Conservation (phyloP, 75 land plant species). For the Sequoia sempervirens region DNA sequence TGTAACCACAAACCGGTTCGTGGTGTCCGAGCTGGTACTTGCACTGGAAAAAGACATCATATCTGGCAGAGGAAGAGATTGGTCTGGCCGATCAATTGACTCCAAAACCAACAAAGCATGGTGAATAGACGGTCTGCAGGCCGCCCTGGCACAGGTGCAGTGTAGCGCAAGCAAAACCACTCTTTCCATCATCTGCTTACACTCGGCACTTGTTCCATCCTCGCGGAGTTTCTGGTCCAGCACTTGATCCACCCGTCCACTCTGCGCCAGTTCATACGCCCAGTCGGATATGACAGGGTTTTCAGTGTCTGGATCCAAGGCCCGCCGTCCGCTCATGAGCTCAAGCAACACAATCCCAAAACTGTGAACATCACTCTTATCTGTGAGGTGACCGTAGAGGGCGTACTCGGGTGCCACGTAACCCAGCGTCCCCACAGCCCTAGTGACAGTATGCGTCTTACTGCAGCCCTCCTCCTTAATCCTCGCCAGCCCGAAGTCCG, state of each 20-base stretch:
- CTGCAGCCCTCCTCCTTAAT: neutral
- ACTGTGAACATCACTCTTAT: conserved; percentile 9
- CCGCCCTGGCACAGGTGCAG: neutral
- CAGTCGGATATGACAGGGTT: neutral
- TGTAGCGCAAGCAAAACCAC: neutral
- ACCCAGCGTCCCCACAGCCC: conserved; percentile 11
- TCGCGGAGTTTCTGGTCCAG: conserved; percentile 5
- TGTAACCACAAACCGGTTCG: neutral
- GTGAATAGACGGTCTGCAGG: neutral
- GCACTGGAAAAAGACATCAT: neutral
- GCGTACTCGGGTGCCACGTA: conserved; percentile 24
- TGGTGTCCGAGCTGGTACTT: neutral
- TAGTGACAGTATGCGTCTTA: neutral
- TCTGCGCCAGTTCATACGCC: neutral
- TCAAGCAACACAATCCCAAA: conserved; percentile 14
- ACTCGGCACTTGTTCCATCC: neutral
- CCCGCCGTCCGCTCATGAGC: conserved; percentile 12
- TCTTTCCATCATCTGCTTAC: neutral
- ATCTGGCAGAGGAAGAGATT: neutral
- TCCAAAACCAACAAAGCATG: conserved; percentile 5
- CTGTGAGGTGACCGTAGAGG: conserved; percentile 12
- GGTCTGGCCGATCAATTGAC: neutral
- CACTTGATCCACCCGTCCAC: neutral
- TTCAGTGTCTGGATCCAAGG: neutral
- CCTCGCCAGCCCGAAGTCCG: conserved; percentile 50